A percentile compares a stretch with the other conserved stretches of the same genome.
These are phyloP conservation scores for Dipteronia dyeriana DNA, from an alignment of 345 rosid species.

Conservation along the genomic window DNA sequence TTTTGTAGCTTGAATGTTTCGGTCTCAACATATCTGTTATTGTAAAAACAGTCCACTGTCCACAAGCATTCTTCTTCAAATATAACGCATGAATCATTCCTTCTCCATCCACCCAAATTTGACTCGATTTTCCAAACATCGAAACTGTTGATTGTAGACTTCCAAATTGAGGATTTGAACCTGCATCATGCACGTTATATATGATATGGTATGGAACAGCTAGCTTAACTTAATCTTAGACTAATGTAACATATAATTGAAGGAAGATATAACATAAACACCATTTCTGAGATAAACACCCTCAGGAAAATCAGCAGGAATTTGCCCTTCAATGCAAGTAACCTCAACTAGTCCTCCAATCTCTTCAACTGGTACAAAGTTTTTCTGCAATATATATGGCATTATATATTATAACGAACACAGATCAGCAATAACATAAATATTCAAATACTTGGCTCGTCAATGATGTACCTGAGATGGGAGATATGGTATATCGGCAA, in stretches of 20 bases:
- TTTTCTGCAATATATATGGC: constrained; percentile 28
- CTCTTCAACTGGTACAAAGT: constrained; percentile 49
- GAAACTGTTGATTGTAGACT: constrained; percentile 44
- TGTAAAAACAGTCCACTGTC: constrained; percentile 45
- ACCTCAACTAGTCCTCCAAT: constrained; percentile 22
- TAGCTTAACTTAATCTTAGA: neutral
- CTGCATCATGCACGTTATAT: constrained; percentile 29
- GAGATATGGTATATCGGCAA: constrained; percentile 41
- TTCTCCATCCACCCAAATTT: constrained; percentile 60
- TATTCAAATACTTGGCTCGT: neutral
- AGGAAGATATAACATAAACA: neutral
- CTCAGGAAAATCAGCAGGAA: constrained; percentile 27
- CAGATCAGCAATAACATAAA: neutral
- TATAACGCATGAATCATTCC: constrained; percentile 63
- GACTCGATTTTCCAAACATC: constrained; percentile 48
- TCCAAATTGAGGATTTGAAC: constrained; percentile 55
- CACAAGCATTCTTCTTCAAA: constrained; percentile 30
- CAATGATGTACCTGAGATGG: constrained; percentile 41
- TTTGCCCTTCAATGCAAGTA: constrained; percentile 23
- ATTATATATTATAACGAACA: neutral
- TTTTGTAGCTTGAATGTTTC: constrained; percentile 49
- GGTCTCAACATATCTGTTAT: constrained; percentile 45
- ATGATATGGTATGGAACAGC: too few relatives aligned
- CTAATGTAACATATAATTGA: neutral
- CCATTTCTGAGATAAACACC: constrained; percentile 40